Evolutionary conservation across 169 alveolate species (phyloP).

Genomic region (Eimeria falciformis): DNA sequence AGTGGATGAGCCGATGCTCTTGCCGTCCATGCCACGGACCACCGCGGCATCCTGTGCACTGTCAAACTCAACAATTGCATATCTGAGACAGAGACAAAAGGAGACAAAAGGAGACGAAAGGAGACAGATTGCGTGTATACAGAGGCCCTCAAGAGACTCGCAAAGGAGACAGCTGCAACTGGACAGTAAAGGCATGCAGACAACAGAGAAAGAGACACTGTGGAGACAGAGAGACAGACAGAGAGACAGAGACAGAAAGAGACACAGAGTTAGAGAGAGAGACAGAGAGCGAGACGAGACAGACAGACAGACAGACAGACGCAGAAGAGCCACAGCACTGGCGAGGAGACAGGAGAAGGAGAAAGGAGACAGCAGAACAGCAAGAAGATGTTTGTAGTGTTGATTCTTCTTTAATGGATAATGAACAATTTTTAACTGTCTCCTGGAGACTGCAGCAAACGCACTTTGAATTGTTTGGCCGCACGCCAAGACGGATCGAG

Average conservation of each 20-base stretch:
- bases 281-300: too few relatives aligned
- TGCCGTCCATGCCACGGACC: conserved; percentile 25
- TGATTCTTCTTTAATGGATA: too few relatives aligned
- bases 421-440: too few relatives aligned
- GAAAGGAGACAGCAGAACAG: too few relatives aligned
- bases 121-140: not conserved
- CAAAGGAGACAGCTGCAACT: not conserved
- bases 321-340: too few relatives aligned
- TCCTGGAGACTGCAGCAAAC: too few relatives aligned
- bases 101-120: too few relatives aligned
- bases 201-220: not conserved
- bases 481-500: not conserved
- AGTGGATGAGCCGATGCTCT: not conserved
- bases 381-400: too few relatives aligned
- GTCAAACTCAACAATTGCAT: conserved; percentile 46
- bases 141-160: not conserved
- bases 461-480: not conserved
- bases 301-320: not conserved
- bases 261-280: not conserved
- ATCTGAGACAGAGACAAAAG: not conserved
- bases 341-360: too few relatives aligned
- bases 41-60: conserved; percentile 32
- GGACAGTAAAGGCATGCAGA: not conserved
- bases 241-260: not conserved
- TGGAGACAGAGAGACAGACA: not conserved